Percentiles rank a stretch among this genome's conserved stretches.
These are phyloP conservation scores for Nemania serpens DNA, from an alignment of 2,329 filamentous ascomycete genomes.

Conservation along the genomic window DNA sequence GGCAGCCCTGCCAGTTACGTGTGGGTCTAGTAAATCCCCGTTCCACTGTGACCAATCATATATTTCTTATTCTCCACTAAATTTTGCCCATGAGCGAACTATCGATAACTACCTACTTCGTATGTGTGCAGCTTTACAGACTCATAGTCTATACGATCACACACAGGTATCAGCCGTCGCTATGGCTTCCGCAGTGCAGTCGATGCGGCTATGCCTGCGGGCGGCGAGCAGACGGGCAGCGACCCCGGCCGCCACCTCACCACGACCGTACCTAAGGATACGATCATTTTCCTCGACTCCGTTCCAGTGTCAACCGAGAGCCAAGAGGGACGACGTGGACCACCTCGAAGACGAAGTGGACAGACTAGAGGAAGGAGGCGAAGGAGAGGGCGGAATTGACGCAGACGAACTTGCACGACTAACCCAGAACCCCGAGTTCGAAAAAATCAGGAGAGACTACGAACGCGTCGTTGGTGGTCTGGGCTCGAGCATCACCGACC, in stretches of 20 bases:
- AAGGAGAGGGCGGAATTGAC: background rate
- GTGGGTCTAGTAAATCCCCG: no score
- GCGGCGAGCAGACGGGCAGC: constrained; percentile 39
- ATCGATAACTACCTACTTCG: no score
- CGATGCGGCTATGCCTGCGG: constrained; percentile 47
- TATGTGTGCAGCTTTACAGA: no score
- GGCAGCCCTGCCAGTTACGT: no score
- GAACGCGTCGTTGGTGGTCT: constrained; percentile 22
- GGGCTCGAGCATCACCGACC: background rate
- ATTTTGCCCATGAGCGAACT: constrained; percentile 24
- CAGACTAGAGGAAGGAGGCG: constrained; percentile 12
- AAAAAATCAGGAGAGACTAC: constrained; percentile 15
- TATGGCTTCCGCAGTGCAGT: constrained; percentile 49
- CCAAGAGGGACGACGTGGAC: constrained; percentile 32
- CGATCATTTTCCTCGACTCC: constrained; percentile 40
- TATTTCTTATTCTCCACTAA: constrained; percentile 19
- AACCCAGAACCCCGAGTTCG: constrained; percentile 2
- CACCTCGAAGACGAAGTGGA: constrained; percentile 26
- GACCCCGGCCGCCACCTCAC: constrained; percentile 25
- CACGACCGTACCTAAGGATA: constrained; percentile 32
- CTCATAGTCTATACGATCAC: constrained; percentile 18
- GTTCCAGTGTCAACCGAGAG: constrained; percentile 26
- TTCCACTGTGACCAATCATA: background rate
- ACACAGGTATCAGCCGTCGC: constrained; percentile 30
- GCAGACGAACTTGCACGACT: no score